These are phyloP conservation scores for Anastatica hierochuntica DNA, from an alignment of 345 rosid genomes.

Conservation along the genomic window DNA sequence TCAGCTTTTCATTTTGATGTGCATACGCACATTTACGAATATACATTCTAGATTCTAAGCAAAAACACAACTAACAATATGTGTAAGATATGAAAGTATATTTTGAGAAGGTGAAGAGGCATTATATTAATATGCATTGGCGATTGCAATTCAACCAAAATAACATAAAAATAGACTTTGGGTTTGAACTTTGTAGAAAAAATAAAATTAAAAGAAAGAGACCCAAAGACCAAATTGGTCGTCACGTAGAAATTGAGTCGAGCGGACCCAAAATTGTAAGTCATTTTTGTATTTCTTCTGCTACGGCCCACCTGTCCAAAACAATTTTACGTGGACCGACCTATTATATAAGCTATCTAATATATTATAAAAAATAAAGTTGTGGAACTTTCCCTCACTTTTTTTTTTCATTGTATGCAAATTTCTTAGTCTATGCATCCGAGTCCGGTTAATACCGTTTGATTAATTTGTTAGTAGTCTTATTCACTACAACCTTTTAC, in stretches of 20 bases:
- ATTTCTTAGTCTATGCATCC: background rate
- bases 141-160: background rate
- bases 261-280: constrained; percentile 20
- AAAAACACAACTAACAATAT: too few species aligned
- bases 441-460: background rate
- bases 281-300: constrained; percentile 11
- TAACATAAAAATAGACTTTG: background rate
- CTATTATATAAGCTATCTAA: background rate
- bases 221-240: constrained; percentile 15
- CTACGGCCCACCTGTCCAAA: constrained; percentile 31
- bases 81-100: background rate
- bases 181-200: background rate
- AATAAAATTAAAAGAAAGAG: background rate
- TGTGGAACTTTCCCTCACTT: background rate
- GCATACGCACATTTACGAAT: background rate
- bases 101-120: background rate
- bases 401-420: background rate
- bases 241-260: constrained; percentile 12
- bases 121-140: background rate
- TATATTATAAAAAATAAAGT: background rate
- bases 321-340: constrained; percentile 35
- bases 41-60: background rate
- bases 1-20: background rate
- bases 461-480: background rate
- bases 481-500: background rate